A percentile compares a stretch with the other conserved stretches of the same genome.
phyloP scores from a whole-genome alignment of 305 asterid genomes.

The Fraxinus velutina region DNA sequence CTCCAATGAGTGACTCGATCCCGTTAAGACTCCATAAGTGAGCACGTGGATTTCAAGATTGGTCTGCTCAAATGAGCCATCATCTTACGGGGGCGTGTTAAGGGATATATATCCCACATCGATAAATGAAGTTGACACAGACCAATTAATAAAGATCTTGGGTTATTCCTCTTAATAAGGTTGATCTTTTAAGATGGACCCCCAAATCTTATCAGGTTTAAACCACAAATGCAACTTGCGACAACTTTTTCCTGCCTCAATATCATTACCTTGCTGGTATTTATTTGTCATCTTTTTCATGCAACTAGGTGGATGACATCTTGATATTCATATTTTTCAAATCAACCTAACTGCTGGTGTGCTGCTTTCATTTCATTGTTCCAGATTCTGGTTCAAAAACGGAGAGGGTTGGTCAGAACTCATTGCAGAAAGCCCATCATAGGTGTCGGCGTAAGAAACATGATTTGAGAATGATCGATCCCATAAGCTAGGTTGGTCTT shows the following conservation, averaged over 20 bases:
- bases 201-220: neutral
- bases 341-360: neutral
- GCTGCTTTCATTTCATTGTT: slow-evolving; percentile 20
- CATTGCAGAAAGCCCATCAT: slow-evolving; percentile 84
- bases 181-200: too few relatives aligned
- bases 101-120: too few relatives aligned
- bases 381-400: slow-evolving; percentile 44
- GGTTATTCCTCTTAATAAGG: too few relatives aligned
- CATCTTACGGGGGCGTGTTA: too few relatives aligned
- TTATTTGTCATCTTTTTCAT: neutral
- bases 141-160: too few relatives aligned
- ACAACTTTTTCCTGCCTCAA: neutral
- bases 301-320: neutral
- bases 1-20: too few relatives aligned
- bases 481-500: slow-evolving; percentile 14
- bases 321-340: neutral
- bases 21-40: too few relatives aligned
- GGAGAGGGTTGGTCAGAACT: slow-evolving; percentile 72
- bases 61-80: too few relatives aligned
- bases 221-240: neutral
- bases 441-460: slow-evolving; percentile 86
- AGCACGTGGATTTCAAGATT: too few relatives aligned
- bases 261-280: neutral
- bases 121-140: too few relatives aligned
- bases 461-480: slow-evolving; percentile 60